A percentile compares a stretch with the other conserved stretches of the same genome.
These are phyloP conservation scores for Oryza punctata DNA, from an alignment of 176 grass and related monocot species.

Conservation along the genomic window DNA sequence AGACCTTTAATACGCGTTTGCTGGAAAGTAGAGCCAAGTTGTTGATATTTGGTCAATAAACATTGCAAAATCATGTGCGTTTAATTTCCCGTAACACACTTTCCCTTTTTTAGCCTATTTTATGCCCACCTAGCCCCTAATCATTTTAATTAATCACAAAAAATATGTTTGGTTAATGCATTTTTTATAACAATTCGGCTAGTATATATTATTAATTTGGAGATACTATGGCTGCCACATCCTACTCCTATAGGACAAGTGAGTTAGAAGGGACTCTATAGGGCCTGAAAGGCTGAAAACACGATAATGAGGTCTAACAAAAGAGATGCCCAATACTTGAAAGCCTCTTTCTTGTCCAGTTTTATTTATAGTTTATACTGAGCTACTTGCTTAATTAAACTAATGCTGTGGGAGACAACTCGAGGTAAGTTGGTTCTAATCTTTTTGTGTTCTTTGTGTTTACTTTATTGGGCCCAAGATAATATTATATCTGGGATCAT, in stretches of 20 bases:
- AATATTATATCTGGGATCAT: slow-evolving; percentile 46
- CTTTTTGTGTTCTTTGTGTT: slow-evolving; percentile 40
- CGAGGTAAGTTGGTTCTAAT: slow-evolving; percentile 40
- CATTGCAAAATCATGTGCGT: background rate
- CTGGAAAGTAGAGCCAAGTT: background rate
- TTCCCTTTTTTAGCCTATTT: background rate
- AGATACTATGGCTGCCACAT: slow-evolving; percentile 13
- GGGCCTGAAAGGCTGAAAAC: slow-evolving; percentile 40
- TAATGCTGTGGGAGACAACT: slow-evolving; percentile 38
- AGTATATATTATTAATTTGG: slow-evolving; percentile 12
- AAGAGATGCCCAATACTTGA: slow-evolving; percentile 48
- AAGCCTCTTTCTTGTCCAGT: slow-evolving; percentile 50
- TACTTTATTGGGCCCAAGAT: slow-evolving; percentile 36
- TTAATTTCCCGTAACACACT: background rate
- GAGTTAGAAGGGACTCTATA: slow-evolving; percentile 24
- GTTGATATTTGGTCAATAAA: background rate
- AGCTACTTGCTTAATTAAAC: slow-evolving; percentile 33
- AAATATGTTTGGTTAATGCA: background rate
- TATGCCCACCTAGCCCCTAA: background rate
- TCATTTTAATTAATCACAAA: slow-evolving; percentile 3
- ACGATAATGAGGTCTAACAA: slow-evolving; percentile 53
- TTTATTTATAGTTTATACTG: slow-evolving; percentile 19
- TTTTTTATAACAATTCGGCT: slow-evolving; percentile 13
- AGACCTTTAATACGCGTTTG: no score
- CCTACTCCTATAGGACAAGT: background rate